Percentiles rank a stretch among this genome's conserved stretches.
These are phyloP conservation scores for Paramecium primaurelia DNA, from an alignment of 73 alveolate species.

Conservation along the genomic window DNA sequence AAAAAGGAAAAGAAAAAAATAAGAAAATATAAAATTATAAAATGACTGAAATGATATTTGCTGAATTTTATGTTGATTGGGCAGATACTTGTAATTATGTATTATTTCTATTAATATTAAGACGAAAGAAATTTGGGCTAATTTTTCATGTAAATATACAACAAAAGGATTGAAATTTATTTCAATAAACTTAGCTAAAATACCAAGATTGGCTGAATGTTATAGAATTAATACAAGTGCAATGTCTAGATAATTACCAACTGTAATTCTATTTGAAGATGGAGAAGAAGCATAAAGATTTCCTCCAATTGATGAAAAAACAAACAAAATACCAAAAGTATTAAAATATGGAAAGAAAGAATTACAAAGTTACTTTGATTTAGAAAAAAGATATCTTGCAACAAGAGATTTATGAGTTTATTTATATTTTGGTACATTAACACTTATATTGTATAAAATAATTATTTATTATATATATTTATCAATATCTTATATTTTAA, in stretches of 20 bases:
- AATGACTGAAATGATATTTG: slow-evolving; percentile 25
- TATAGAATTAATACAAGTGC: slow-evolving; percentile 65
- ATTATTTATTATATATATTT: too few species aligned
- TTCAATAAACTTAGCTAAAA: slow-evolving; percentile 58
- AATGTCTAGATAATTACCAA: slow-evolving; percentile 66
- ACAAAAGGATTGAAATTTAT: slow-evolving; percentile 58
- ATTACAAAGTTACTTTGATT: slow-evolving; percentile 59
- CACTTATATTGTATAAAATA: not conserved
- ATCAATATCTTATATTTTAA: too few species aligned
- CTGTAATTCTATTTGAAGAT: slow-evolving; percentile 69
- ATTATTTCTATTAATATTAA: not conserved
- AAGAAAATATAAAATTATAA: slow-evolving; percentile 23
- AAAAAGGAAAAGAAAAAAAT: slow-evolving; percentile 16
- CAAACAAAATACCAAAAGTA: slow-evolving; percentile 62
- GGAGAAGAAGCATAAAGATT: slow-evolving; percentile 71
- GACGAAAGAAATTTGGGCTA: slow-evolving; percentile 73
- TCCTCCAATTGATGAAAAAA: slow-evolving; percentile 64
- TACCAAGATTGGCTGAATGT: slow-evolving; percentile 58
- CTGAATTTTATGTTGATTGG: slow-evolving; percentile 67
- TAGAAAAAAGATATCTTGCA: slow-evolving; percentile 68
- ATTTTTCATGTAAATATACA: slow-evolving; percentile 54
- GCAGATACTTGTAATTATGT: slow-evolving; percentile 67
- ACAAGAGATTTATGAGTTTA: slow-evolving; percentile 61
- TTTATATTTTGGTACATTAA: not conserved
- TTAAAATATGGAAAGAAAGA: slow-evolving; percentile 65